Base-by-base conservation (phyloP, 345 rosid genomes). In the Barbarea vulgaris region DNA sequence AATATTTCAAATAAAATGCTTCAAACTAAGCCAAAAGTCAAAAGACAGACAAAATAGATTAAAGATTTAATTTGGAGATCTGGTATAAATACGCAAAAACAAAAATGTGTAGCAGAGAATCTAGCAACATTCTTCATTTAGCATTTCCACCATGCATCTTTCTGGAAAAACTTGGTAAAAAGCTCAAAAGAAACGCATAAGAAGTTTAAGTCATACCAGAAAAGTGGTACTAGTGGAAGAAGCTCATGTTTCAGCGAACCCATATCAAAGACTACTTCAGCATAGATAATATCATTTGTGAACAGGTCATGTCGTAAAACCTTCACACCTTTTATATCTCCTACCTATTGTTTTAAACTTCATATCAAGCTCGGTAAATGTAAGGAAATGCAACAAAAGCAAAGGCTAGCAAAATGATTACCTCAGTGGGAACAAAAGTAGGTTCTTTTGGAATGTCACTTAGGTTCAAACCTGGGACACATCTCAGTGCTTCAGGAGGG, bases 361-460 rank as follows among this genome's bases (percentile, higher is more conserved):
- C 52, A 33, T 22, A 41, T 78, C 50, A 30, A 33, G 37, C 65
- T 56, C 14, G 3, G 36, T 19, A 37, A 25, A 46, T 47, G 22
- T 48, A 68, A 24, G 69, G 48, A 65, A 47, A 71, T 25, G 11
- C 21, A 65, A 68, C 55, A 60, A 30, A 31, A 80, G 44, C 41
- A 65, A 56, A 65, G 53, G 73, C 25, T 56, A 54, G 56, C 33
- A 69, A 36, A 42, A 24, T 64, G 47, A 34, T 79, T 66, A 95
- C 98, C 97, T 92, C 94, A 39, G 61, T 85, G 47, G 98, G 99
- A 65, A 89, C 85, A 75, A 21, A 75, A 42, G 74, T 86, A 52
- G 99, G 93, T 83, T 90, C 89, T 82, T 89, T 95, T 30, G 99
- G 96, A 73, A 95, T 95, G 82, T 92, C 99, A 61, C 31, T 14